Percentiles rank a stretch among this genome's conserved stretches.
phyloP scores from a whole-genome alignment of 129 eudicot genomes.

The Sambucus nigra region DNA sequence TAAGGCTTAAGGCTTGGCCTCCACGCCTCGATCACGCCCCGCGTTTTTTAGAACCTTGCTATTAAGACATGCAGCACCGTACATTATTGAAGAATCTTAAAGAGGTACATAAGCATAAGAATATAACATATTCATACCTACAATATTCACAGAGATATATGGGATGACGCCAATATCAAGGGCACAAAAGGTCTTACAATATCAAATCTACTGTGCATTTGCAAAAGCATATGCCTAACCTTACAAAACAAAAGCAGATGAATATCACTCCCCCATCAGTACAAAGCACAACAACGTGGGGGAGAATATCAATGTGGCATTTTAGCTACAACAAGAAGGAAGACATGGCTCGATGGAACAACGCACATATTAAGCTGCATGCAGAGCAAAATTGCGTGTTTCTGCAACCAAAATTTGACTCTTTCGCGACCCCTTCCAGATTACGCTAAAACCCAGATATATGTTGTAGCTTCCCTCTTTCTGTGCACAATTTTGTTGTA shows the following conservation, averaged over 20 bases:
- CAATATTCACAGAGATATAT: constrained; percentile 42
- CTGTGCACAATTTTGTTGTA: too few relatives aligned
- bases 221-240: constrained; percentile 21
- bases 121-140: constrained; percentile 25
- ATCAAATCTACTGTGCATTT: constrained; percentile 21
- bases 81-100: constrained; percentile 23
- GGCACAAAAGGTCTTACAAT: constrained; percentile 29
- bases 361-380: too few relatives aligned
- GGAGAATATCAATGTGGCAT: too few relatives aligned
- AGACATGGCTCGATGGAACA: neutral
- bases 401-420: too few relatives aligned
- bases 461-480: too few relatives aligned
- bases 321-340: constrained; percentile 2
- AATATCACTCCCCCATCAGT: constrained; percentile 13
- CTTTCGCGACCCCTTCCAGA: constrained; percentile 13
- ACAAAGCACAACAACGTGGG: constrained; percentile 2
- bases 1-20: too few relatives aligned
- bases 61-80: constrained; percentile 6
- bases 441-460: constrained; percentile 16
- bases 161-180: constrained; percentile 17
- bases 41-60: too few relatives aligned
- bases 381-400: constrained; percentile 35
- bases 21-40: too few relatives aligned
- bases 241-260: constrained; percentile 14
- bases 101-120: constrained; percentile 19